These are phyloP conservation scores for Penicillium sclerotiorum DNA, from an alignment of 2,329 filamentous ascomycete species.

Conservation along the genomic window DNA sequence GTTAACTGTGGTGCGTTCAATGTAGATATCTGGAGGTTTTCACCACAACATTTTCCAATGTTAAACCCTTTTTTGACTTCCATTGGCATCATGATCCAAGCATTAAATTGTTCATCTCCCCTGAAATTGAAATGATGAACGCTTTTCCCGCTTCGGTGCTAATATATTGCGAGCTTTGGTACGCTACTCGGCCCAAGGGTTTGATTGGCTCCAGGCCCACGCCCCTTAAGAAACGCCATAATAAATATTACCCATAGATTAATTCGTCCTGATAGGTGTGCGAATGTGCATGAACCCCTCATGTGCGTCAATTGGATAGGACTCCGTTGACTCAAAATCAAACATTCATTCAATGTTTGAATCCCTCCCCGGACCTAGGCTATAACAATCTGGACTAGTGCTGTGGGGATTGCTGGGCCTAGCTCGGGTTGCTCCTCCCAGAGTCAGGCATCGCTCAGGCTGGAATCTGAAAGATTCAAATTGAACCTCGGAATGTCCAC, in stretches of 20 bases:
- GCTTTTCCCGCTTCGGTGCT: constrained; percentile 1
- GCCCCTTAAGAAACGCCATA: constrained; percentile 8
- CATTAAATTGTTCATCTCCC: background rate
- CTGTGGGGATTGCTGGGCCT: constrained; percentile 1
- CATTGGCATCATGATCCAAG: background rate
- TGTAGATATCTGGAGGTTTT: no score
- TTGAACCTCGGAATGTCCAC: no score
- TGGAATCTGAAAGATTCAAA: background rate
- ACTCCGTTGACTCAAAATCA: background rate
- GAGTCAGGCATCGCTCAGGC: constrained; percentile 3
- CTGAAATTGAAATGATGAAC: background rate
- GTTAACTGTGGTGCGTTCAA: no score
- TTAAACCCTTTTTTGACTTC: background rate
- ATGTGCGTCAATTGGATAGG: background rate
- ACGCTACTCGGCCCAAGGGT: constrained; percentile 15
- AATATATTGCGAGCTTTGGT: constrained; percentile 20
- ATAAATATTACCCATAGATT: constrained; percentile 2
- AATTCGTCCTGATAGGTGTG: background rate
- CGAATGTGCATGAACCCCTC: background rate
- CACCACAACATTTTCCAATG: no score
- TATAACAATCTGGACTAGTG: background rate
- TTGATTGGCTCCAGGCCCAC: constrained; percentile 18
- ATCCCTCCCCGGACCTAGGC: no score
- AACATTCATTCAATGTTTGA: background rate
- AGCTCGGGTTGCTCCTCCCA: no score